These are phyloP conservation scores for Saksenaea vasiformis DNA, from an alignment of 371 early-diverging fungal genomes.

Conservation along the genomic window DNA sequence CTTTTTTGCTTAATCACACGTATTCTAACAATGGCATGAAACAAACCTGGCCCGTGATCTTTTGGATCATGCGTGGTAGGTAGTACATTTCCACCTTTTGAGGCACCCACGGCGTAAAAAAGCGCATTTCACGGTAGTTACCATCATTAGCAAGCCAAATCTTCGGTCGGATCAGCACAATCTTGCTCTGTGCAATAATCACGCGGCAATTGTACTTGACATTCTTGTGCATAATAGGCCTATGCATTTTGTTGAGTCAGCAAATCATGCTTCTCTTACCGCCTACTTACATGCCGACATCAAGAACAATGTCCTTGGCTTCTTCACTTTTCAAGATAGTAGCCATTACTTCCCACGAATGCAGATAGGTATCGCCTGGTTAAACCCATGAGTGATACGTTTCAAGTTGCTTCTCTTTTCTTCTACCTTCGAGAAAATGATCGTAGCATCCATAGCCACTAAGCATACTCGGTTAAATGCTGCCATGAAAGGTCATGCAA, in stretches of 20 bases:
- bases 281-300: slow-evolving; percentile 88
- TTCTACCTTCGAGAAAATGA: slow-evolving; percentile 91
- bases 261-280: neutral
- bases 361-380: slow-evolving; percentile 88
- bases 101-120: slow-evolving; percentile 89
- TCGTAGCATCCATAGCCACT: slow-evolving; percentile 98
- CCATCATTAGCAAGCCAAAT: slow-evolving; percentile 95
- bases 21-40: slow-evolving; percentile 1
- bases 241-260: slow-evolving; percentile 20
- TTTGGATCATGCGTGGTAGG: slow-evolving; percentile 81
- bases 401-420: neutral
- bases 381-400: neutral
- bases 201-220: slow-evolving; percentile 96
- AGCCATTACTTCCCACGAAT: slow-evolving; percentile 93
- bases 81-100: slow-evolving; percentile 70
- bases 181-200: slow-evolving; percentile 75
- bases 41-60: slow-evolving; percentile 73
- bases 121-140: slow-evolving; percentile 94
- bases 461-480: neutral
- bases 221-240: slow-evolving; percentile 91
- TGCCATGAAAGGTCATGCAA: neutral
- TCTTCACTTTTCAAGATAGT: slow-evolving; percentile 69
- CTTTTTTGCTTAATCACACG: neutral
- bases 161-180: slow-evolving; percentile 96
- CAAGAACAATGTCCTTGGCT: slow-evolving; percentile 79